Percentiles rank a stretch among this genome's conserved stretches.
These are phyloP conservation scores for Phytophthora multivora DNA, from an alignment of 352 stramenopile genomes.

Conservation along the genomic window DNA sequence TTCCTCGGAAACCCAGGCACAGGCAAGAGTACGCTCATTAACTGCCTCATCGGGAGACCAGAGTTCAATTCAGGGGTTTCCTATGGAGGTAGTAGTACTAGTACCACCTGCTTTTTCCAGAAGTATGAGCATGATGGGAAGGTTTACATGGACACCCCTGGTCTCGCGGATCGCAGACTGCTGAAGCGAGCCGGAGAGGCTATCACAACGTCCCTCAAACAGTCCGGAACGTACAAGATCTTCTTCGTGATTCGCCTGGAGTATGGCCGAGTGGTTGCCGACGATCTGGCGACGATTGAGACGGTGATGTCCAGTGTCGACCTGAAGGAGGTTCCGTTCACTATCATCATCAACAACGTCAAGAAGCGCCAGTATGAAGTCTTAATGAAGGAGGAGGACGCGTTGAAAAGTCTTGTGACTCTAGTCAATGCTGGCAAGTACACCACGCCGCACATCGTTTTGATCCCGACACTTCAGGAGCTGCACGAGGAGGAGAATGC, in stretches of 20 bases:
- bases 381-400: slow-evolving; percentile 14
- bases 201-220: slow-evolving; percentile 20
- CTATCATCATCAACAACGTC: slow-evolving; percentile 29
- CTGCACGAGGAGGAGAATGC: slow-evolving; percentile 1
- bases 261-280: slow-evolving; percentile 19
- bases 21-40: slow-evolving; percentile 1
- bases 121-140: background rate
- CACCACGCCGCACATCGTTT: slow-evolving; percentile 12
- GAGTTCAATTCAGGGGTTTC: background rate
- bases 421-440: slow-evolving; percentile 14
- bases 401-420: slow-evolving; percentile 9
- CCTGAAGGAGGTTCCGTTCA: slow-evolving; percentile 9
- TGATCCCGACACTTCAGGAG: slow-evolving; percentile 12
- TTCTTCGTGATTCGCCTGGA: slow-evolving; percentile 34
- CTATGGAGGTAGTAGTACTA: background rate
- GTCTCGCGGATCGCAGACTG: slow-evolving; percentile 9
- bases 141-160: slow-evolving; percentile 28
- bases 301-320: slow-evolving; percentile 24
- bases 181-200: background rate
- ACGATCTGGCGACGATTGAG: slow-evolving; percentile 27
- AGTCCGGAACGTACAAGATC: slow-evolving; percentile 26
- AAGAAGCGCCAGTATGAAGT: slow-evolving; percentile 10
- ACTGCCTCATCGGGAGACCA: background rate
- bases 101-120: background rate
- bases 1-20: slow-evolving; percentile 5